Base-by-base conservation (phyloP, 2,329 filamentous ascomycete species). In the Akanthomyces muscarius region DNA sequence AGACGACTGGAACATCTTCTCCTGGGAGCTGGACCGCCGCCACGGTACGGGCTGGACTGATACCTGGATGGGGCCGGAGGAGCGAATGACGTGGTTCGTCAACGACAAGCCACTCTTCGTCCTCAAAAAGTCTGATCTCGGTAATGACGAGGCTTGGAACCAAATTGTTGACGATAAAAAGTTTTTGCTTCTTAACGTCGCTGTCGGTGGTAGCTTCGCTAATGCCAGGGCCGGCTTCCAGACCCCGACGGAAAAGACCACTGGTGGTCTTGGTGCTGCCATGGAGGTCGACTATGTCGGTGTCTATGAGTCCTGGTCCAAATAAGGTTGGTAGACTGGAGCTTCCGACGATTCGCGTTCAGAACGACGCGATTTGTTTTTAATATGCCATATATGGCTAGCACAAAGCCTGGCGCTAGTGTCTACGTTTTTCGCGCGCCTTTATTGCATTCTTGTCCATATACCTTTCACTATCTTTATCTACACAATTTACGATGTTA, bases 271-370 rank as follows among this genome's bases (percentile, higher is more conserved):
- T 6, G 68, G 67, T 1, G 70, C 73, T 8, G 68, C 67, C 13
- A 74, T 79, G 73, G 73, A 78, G 65, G 69, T 79, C 21, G 72
- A 75, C 50, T 77, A 77, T 64, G 74, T 79, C 21, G 75, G 70
- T n/a, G 74, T 75, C 16, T 77, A 71, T 47, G 47, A 52, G 14
- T 14, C 25, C 11, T 57, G 42, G 54, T 57, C 25, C 18, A 18
- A 33, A 28, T 45, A n/a, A 18, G 5, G 3, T 23, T 14, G 44
- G 18, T 11, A 18, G 18, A 21, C 44, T n/a, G 8, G 2, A 13
- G 14, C 5, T 5, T 5, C 4, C 38, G 16, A 4, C 38, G 4
- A 41, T 16, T 41, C 14, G 14, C 16, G 38, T 41, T 41, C 16
- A 11, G 14, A 41, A 41, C 5, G 36, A 36, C 36, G 16, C 42